Percentiles rank a stretch among this genome's conserved stretches.
Conservation (phyloP, 345 rosid species). For the Populus deltoides region DNA sequence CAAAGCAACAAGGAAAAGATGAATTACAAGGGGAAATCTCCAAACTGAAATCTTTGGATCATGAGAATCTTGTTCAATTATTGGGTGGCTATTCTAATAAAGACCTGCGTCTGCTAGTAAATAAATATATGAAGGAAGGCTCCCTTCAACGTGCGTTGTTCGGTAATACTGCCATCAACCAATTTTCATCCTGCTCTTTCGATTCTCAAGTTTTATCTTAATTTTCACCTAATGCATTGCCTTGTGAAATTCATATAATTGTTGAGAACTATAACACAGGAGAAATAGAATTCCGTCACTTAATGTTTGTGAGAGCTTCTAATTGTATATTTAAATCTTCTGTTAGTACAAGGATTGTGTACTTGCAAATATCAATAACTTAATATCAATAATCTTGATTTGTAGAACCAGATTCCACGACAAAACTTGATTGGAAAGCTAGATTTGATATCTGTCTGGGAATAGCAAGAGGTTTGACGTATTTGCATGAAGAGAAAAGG, state of each 20-base stretch:
- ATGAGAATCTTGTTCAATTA: constrained; percentile 7
- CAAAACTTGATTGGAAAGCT: background rate
- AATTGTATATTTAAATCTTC: no score
- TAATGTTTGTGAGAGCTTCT: no score
- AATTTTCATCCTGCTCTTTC: no score
- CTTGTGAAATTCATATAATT: no score
- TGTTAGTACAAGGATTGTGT: no score
- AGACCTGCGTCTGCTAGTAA: background rate
- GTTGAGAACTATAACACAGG: no score
- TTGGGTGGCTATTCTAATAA: constrained; percentile 5
- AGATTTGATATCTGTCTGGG: constrained; percentile 4
- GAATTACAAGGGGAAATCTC: background rate
- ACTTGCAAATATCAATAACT: no score
- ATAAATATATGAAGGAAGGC: background rate
- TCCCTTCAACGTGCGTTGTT: constrained; percentile 2
- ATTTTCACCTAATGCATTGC: no score
- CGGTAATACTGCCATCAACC: background rate
- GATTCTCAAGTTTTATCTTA: no score
- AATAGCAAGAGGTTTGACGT: constrained; percentile 12
- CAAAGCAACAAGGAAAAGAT: background rate
- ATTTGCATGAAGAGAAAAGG: constrained; percentile 10
- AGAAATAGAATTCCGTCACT: no score
- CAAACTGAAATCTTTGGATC: background rate
- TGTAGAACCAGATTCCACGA: background rate
- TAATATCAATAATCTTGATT: no score